Percentiles rank a stretch among this genome's conserved stretches.
These are phyloP conservation scores for Hemisphaericaspora nanyangensis DNA, from an alignment of 805 yeast genomes.

Conservation along the genomic window DNA sequence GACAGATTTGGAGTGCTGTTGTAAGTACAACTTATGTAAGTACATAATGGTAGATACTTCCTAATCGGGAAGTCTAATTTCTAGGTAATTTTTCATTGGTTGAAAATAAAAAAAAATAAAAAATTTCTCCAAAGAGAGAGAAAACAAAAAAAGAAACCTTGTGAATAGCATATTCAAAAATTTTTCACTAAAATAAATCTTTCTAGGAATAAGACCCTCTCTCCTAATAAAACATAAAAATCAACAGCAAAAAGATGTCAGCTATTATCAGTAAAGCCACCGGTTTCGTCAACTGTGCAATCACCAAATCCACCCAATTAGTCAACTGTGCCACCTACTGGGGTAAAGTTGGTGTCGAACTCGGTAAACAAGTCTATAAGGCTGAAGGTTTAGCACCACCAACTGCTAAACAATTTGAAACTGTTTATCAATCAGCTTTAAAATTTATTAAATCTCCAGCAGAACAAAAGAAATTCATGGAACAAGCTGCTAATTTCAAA, in stretches of 20 bases:
- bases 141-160: constrained; percentile 5
- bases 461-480: constrained; percentile 59
- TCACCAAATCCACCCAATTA: constrained; percentile 35
- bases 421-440: constrained; percentile 54
- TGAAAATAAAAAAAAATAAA: constrained; percentile 1
- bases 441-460: constrained; percentile 33
- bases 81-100: constrained; percentile 12
- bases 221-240: no score
- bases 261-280: constrained; percentile 42
- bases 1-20: constrained; percentile 63
- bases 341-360: constrained; percentile 63
- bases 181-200: constrained; percentile 5
- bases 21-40: no score
- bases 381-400: constrained; percentile 96
- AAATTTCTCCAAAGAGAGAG: constrained; percentile 1
- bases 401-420: constrained; percentile 66
- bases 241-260: constrained; percentile 27
- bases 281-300: constrained; percentile 30
- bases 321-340: constrained; percentile 71
- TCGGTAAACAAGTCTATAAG: constrained; percentile 75
- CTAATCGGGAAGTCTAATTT: constrained; percentile 20
- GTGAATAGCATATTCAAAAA: no score
- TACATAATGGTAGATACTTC: constrained; percentile 6
- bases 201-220: neutral
- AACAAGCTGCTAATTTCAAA: constrained; percentile 42